A percentile compares a stretch with the other conserved stretches of the same genome.
These are phyloP conservation scores for Fusarium sp. DNA, from an alignment of 2,329 filamentous ascomycete species.

Conservation along the genomic window DNA sequence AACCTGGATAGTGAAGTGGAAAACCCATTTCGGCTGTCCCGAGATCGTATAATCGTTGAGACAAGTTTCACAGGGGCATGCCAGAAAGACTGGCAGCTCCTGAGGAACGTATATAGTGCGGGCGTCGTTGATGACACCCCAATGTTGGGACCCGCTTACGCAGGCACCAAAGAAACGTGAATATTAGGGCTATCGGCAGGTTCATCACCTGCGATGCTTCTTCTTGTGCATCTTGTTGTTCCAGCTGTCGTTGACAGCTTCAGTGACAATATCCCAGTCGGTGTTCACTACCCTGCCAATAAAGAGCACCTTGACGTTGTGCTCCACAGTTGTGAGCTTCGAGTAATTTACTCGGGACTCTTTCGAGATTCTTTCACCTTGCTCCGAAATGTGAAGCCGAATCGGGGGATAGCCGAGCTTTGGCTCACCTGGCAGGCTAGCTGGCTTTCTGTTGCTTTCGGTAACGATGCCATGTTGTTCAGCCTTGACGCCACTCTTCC, in stretches of 20 bases:
- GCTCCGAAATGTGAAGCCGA: constrained; percentile 55
- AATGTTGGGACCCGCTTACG: constrained; percentile 32
- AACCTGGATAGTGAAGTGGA: constrained; percentile 4
- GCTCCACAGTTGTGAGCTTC: constrained; percentile 66
- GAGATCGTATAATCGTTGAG: constrained; percentile 24
- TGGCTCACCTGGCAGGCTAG: constrained; percentile 56
- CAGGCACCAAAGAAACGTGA: constrained; percentile 43
- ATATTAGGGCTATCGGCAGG: constrained; percentile 26
- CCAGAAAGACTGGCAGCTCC: constrained; percentile 30
- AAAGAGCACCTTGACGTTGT: constrained; percentile 68
- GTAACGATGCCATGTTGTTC: constrained; percentile 65
- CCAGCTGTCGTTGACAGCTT: constrained; percentile 64
- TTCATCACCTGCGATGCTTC: constrained; percentile 37
- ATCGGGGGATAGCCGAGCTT: constrained; percentile 61
- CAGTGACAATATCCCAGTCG: constrained; percentile 56
- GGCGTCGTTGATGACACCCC: constrained; percentile 36
- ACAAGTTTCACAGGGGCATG: constrained; percentile 36
- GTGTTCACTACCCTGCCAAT: constrained; percentile 59
- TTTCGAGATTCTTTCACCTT: constrained; percentile 58
- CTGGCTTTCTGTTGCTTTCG: constrained; percentile 50
- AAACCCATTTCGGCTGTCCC: constrained; percentile 19
- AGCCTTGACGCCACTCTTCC: constrained; percentile 64
- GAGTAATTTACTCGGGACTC: constrained; percentile 69
- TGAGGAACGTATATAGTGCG: constrained; percentile 49
- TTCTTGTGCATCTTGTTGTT: constrained; percentile 55